Base-by-base conservation (phyloP, 352 stramenopile species). In the Nothophytophthora sp. region DNA sequence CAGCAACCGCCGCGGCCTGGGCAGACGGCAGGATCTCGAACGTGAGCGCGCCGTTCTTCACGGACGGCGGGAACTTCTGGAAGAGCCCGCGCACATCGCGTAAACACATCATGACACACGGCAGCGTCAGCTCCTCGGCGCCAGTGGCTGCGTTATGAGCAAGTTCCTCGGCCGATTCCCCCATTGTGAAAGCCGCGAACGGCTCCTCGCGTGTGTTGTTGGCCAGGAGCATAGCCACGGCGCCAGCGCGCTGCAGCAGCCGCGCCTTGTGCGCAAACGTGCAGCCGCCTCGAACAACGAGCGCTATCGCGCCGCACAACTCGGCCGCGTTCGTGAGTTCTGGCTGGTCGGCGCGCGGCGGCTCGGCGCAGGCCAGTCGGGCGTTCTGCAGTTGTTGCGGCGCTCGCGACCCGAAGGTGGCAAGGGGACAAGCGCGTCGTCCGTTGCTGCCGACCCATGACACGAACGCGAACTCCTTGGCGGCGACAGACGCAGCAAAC, bases 41-140 rank as follows among this genome's bases (percentile, higher is more conserved):
- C 19, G 44, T 63, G 34, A 88, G 44, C 27, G 70, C 44, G 5
- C 72, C 75, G 1, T 47, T 70, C 40, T 70, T 70, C 12, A 78
- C 66, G 0, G 74, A 72, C 39, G 74, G 74, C 11, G 77, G 75
- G 34, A 68, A 81, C 48, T 81, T 73, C 63, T 86, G 76, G 44
- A 88, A 86, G 5, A 88, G 42, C 40, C 83, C 60, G 8, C 75
- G 56, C 13, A 88, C 75, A 38, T 84, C 74, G 3, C 58, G 55
- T 23, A 88, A 53, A 67, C 75, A 82, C 74, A 88, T 88, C 70
- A 81, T 88, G 15, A 84, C 70, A 24, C 77, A 88, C 8, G 77
- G 75, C 13, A 88, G 81, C 30, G 52, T 55, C 41, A 86, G 67
- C 4, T 40, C 22, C 9, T 55, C 39, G 3, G 33, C 45, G 22